Base-by-base conservation (phyloP, 139 green algal species). In the Coccomyxa sp. region DNA sequence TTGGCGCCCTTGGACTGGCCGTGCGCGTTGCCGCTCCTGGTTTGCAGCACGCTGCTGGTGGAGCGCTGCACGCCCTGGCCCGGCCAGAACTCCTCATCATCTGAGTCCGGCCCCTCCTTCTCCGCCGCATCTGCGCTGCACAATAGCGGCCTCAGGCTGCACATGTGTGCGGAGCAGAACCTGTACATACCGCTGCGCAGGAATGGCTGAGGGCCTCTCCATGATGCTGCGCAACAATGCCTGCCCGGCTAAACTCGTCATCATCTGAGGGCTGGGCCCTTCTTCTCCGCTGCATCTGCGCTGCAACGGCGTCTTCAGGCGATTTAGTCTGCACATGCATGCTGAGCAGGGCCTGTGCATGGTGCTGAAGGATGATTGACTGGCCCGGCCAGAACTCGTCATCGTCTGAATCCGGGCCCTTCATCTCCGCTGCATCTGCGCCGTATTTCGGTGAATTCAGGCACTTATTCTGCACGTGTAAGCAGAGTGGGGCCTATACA, bases 11-110 rank as follows among this genome's bases (percentile, higher is more conserved):
- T 36, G 8, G 24, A 41, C 72, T 34, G 72, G 24, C 39, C 72
- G 31, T 27, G 72, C 72, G 18, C n/a, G 27, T 55, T 44, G 58
- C 36, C 76, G 33, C 79, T 81, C 73, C 75, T 80, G 14, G 40
- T 76, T 16, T 55, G 70, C 41, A 58, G 70, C 37, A 33, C 73
- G 73, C 6, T n/a, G 50, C 22, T 71, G 64, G 38, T 82, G 41
- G 24, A 78, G 35, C 36, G 38, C 27, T n/a, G 50, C 8, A 31
- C 38, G 33, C 2, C 34, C 22, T 64, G 18, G 18, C 2, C 50
- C 18, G 3, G 2, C 50, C 22, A 64, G 50, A 22, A 31, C 22
- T 64, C 50, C 50, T 64, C 50, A 64, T 64, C 50, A 64, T 64
- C 50, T n/a, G n/a, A n/a, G 50, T 64, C 50, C 22, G 22, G 22